These are phyloP conservation scores for Glebionis coronaria DNA, from an alignment of 129 eudicot species.

Conservation along the genomic window DNA sequence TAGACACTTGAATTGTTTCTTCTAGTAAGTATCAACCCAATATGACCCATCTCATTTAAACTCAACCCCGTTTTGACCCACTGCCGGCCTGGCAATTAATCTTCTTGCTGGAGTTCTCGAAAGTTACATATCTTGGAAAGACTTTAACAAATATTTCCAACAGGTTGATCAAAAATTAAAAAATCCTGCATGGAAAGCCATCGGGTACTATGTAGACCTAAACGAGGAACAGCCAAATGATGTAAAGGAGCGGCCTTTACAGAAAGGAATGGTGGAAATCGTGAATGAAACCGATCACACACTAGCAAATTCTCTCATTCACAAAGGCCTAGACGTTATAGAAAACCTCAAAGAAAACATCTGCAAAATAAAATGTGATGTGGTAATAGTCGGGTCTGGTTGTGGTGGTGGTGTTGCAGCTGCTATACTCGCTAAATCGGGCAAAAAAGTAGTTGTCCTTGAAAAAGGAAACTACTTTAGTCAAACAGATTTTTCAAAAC, in stretches of 20 bases:
- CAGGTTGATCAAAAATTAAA: conserved; percentile 53
- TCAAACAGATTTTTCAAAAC: conserved; percentile 52
- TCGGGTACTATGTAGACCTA: conserved; percentile 46
- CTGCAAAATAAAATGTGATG: conserved; percentile 67
- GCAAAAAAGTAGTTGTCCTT: conserved; percentile 74
- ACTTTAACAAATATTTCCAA: background rate
- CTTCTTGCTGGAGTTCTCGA: too few relatives aligned
- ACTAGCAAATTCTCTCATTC: conserved; percentile 40
- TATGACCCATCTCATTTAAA: too few relatives aligned
- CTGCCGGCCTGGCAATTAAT: too few relatives aligned
- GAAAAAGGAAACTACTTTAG: conserved; percentile 84
- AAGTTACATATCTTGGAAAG: too few relatives aligned
- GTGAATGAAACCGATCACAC: conserved; percentile 47
- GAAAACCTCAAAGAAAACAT: conserved; percentile 37
- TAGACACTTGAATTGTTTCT: background rate
- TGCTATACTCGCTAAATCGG: conserved; percentile 61
- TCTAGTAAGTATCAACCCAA: background rate
- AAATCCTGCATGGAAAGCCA: conserved; percentile 75
- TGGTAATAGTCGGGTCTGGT: conserved; percentile 86
- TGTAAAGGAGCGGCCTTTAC: conserved; percentile 50
- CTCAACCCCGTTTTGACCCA: too few relatives aligned
- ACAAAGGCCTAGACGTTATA: conserved; percentile 55
- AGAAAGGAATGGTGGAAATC: conserved; percentile 68
- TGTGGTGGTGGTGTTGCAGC: conserved; percentile 97
- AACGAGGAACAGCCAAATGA: conserved; percentile 11